Base-by-base conservation (phyloP, 305 asterid genomes). In the Fraxinus greggii region DNA sequence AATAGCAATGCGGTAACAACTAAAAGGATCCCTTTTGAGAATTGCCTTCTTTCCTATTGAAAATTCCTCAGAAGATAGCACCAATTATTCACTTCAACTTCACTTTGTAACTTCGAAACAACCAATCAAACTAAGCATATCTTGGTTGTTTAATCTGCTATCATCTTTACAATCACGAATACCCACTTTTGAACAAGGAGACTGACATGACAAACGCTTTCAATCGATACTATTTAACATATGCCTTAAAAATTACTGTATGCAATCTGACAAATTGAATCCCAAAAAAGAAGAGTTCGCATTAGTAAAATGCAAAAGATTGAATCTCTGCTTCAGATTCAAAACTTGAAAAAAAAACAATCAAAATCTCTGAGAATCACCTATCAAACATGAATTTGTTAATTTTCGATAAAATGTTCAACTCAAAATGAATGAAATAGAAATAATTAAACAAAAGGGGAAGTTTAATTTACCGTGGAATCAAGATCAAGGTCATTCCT, bases 261-360 rank as follows among this genome's bases (percentile, higher is more conserved):
- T 31, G 24, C 1, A 48, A 17, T 63, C 38, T 23, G 51, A 5
- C 7, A 42, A 42, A 42, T 42, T 42, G 38, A 31, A 65, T 35
- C 29, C 45, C 67, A 81, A 2, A 77, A 12, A 42, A 76, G 42
- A 45, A 21, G 29, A 59, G 23, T 75, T 42, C n/a, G n/a, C n/a
- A n/a, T 10, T 13, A 51, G 12, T 54, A 72, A 78, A 77, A 38
- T 13, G 75, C 77, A 32, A 17, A 42, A 75, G 79, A 59, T 35
- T 61, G 17, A 65, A 61, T 40, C 70, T 65, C 77, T 32, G 69
- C 67, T 75, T 35, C 45, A 24, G 65, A 65, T 78, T 79, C 83
- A 75, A 73, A 29, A 26, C 80, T n/a, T 40, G 23, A 29, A 83
- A 79, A 83, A 79, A 24, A 21, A 67, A 23, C 17, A 26, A 24